A percentile compares a stretch with the other conserved stretches of the same genome.
Evolutionary conservation across 2,329 filamentous ascomycete species (phyloP).

Genomic region (Sclerotinia sclerotiorum): DNA sequence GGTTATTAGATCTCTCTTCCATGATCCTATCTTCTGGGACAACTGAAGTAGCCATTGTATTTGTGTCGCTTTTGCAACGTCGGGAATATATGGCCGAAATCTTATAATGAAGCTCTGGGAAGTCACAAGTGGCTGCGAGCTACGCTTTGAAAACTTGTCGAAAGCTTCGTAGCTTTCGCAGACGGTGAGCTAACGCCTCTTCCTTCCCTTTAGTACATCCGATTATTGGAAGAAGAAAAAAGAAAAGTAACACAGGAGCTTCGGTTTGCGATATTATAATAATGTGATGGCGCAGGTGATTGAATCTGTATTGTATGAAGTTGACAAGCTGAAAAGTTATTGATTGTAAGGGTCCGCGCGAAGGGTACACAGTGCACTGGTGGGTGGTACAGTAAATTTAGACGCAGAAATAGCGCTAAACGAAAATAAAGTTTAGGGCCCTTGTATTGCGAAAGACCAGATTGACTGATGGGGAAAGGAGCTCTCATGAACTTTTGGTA

Average conservation of each 20-base stretch:
- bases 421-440: slow-evolving; percentile 24
- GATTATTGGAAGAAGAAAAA: neutral
- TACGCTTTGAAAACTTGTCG: slow-evolving; percentile 4
- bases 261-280: neutral
- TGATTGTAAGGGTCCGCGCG: neutral
- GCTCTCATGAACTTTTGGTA: slow-evolving; percentile 4
- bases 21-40: slow-evolving; percentile 29
- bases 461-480: slow-evolving; percentile 17
- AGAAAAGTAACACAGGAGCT: neutral
- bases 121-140: neutral
- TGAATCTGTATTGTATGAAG: neutral
- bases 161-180: neutral
- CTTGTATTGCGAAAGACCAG: slow-evolving; percentile 20
- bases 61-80: neutral
- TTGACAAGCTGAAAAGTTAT: neutral
- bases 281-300: neutral
- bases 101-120: neutral
- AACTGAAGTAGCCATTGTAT: slow-evolving; percentile 15
- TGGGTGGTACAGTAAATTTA: slow-evolving; percentile 5
- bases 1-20: slow-evolving; percentile 25
- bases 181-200: neutral
- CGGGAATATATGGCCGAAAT: neutral
- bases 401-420: slow-evolving; percentile 22
- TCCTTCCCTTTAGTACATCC: neutral
- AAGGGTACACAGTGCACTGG: neutral